phyloP scores from a whole-genome alignment of 208 protist genomes.

The Trypanosoma brucei region DNA sequence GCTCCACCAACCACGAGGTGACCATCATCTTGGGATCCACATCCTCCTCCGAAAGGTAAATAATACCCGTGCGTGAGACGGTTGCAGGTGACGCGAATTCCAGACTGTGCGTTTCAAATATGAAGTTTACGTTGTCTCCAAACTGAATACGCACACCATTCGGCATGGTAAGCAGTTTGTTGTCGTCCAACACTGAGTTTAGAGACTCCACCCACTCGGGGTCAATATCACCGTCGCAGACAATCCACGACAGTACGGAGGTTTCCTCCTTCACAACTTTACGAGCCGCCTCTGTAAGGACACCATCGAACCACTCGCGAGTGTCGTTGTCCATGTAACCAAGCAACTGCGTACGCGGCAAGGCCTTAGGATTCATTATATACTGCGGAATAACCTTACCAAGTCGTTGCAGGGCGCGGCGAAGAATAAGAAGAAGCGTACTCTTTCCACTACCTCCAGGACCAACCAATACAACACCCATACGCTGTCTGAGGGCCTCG shows the following conservation, averaged over 20 bases:
- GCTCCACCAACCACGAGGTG: slow-evolving; percentile 86
- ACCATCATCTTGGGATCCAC: slow-evolving; percentile 91
- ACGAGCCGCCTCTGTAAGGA: slow-evolving; percentile 93
- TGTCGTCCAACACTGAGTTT: slow-evolving; percentile 99
- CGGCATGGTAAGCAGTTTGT: slow-evolving; percentile 96
- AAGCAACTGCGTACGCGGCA: slow-evolving; percentile 93
- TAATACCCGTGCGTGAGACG: slow-evolving; percentile 98
- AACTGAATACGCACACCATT: slow-evolving; percentile 98
- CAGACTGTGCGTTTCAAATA: slow-evolving; percentile 98
- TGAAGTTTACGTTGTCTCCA: slow-evolving; percentile 97
- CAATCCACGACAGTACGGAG: slow-evolving; percentile 92
- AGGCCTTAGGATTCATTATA: slow-evolving; percentile 97
- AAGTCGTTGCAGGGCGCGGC: slow-evolving; percentile 79
- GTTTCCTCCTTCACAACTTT: slow-evolving; percentile 93
- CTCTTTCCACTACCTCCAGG: slow-evolving; percentile 96
- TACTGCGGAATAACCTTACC: slow-evolving; percentile 86
- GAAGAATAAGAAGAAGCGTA: slow-evolving; percentile 91
- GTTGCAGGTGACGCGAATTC: slow-evolving; percentile 96
- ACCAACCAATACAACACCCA: slow-evolving; percentile 97
- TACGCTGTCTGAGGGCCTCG: slow-evolving; percentile 95
- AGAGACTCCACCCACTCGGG: slow-evolving; percentile 99
- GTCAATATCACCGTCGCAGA: slow-evolving; percentile 99
- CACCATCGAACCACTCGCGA: slow-evolving; percentile 98
- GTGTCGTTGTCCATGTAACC: slow-evolving; percentile 98
- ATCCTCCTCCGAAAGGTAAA: slow-evolving; percentile 96